phyloP scores from a whole-genome alignment of 495 filamentous ascomycete species.

The Terfezia boudieri region DNA sequence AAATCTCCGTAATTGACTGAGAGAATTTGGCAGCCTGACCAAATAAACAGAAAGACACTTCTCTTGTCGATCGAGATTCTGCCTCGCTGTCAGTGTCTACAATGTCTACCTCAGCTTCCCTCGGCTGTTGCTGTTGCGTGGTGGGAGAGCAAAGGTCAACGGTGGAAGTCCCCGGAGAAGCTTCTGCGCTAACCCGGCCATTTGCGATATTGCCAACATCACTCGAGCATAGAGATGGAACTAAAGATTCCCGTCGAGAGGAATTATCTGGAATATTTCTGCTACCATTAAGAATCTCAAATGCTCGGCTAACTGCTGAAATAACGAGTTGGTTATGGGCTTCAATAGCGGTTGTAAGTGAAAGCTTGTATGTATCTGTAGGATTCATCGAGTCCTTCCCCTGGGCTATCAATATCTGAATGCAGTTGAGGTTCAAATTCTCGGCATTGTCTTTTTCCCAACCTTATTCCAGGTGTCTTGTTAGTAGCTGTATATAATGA shows the following conservation, averaged over 20 bases:
- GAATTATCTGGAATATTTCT: neutral
- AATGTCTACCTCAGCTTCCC: neutral
- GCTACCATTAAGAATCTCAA: neutral
- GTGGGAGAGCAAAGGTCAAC: neutral
- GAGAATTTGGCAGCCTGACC: neutral
- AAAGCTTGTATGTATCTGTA: neutral
- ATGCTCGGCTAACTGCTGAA: neutral
- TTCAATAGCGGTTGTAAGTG: conserved; percentile 7
- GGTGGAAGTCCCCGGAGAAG: neutral
- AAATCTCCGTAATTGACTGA: neutral
- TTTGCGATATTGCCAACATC: neutral
- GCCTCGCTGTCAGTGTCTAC: neutral
- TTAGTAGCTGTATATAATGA: too few relatives aligned
- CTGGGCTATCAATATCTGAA: conserved; percentile 11
- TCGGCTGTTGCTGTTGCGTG: neutral
- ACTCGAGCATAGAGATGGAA: neutral
- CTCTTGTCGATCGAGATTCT: neutral
- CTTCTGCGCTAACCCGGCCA: neutral
- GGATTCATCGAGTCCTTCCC: conserved; percentile 1
- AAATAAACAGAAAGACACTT: neutral
- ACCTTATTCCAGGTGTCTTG: neutral
- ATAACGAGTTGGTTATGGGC: conserved; percentile 15
- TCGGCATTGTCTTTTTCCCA: conserved; percentile 15
- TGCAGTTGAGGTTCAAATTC: conserved; percentile 10
- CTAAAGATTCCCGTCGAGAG: neutral